Base-by-base conservation (phyloP, 2,329 filamentous ascomycete species). In the Colletotrichum viniferum region DNA sequence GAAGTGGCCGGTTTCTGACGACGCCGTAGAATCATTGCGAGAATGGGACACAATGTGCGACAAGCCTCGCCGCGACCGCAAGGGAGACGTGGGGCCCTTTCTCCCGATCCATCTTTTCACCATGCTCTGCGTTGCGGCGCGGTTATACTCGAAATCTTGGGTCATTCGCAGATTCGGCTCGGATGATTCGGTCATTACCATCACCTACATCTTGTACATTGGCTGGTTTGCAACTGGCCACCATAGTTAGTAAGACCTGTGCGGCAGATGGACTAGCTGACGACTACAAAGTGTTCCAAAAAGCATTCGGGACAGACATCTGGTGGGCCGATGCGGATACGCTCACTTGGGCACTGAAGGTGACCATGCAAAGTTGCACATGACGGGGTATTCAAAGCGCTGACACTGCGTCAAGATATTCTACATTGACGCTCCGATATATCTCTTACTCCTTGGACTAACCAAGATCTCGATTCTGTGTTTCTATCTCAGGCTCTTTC, bases 31-130 rank as follows among this genome's bases (percentile, higher is more conserved):
- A 36, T 26, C 71, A 8, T 26, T 69, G 24, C 68, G 71, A n/a
- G 71, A 73, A 21, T 69, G 65, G 71, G 71, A 73, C 8, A 58
- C n/a, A 3, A 69, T 73, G 65, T 73, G 71, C 56, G 64, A 63
- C 3, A 73, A 43, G 26, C 65, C 71, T 1, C 56, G 71, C 6
- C 36, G 71, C 4, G 48, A 73, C 4, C 38, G 71, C 1, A 69
- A 56, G 5, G 32, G 26, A 52, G 65, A 72, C 18, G 62, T 69
- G 3, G 69, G 71, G 71, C 71, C 58, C n/a, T 73, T 63, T 60
- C n/a, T 73, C 5, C 71, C 71, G 10, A 63, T 73, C 5, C 71
- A 73, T 28, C 14, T 73, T 9, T 58, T 73, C 32, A 8, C 65
- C 9, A 63, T 73, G 71, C 5, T 24, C 1, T 73, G 71, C 14